Conservation (phyloP, 805 yeast genomes). For the Cyberlindnera galapagoensis region DNA sequence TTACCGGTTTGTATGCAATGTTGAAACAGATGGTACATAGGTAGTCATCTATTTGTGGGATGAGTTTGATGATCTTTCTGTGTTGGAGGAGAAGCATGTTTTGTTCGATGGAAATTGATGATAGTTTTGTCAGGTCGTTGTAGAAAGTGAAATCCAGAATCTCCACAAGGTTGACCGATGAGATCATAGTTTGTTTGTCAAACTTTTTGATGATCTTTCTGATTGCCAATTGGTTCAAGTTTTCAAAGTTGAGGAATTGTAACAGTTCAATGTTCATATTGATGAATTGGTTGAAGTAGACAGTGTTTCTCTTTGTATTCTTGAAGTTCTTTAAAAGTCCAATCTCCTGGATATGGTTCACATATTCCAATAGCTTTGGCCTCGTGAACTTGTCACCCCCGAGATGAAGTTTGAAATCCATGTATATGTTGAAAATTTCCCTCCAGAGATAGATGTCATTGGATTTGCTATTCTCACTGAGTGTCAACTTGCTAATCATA, state of each 20-base stretch:
- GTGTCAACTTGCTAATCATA: conserved; percentile 24
- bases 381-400: conserved; percentile 38
- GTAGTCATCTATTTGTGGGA: conserved; percentile 74
- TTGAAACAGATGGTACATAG: conserved; percentile 67
- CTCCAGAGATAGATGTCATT: conserved; percentile 66
- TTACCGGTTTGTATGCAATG: conserved; percentile 67
- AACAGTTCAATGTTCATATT: conserved; percentile 48
- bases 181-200: conserved; percentile 61
- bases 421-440: conserved; percentile 54
- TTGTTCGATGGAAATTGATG: conserved; percentile 18
- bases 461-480: conserved; percentile 26
- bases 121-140: conserved; percentile 25
- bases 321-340: conserved; percentile 30
- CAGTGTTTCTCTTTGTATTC: conserved; percentile 38
- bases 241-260: conserved; percentile 52
- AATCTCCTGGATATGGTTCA: conserved; percentile 33
- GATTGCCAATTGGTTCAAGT: conserved; percentile 57
- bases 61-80: conserved; percentile 45
- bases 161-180: conserved; percentile 40
- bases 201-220: conserved; percentile 68
- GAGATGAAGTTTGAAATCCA: conserved; percentile 62
- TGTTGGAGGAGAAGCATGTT: conserved; percentile 49
- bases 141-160: conserved; percentile 25
- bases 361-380: conserved; percentile 41
- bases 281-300: conserved; percentile 44